Evolutionary conservation across 2,329 filamentous ascomycete genomes (phyloP), one percentile per base, ranked within the genome.

Genomic region (Ceratocystis cubensis): DNA sequence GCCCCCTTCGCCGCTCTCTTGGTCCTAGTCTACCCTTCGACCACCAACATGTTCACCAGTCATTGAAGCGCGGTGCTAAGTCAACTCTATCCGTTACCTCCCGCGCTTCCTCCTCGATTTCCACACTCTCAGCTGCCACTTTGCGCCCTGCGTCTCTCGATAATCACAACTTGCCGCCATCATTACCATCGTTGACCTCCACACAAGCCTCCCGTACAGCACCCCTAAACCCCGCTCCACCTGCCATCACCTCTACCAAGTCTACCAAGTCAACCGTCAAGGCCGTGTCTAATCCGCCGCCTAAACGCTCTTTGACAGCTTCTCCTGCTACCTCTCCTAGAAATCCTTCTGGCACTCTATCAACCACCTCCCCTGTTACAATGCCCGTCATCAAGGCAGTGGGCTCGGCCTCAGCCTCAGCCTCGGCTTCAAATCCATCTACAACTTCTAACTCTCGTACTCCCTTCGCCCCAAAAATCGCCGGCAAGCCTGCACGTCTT

Each of bases 401-500:
- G 33, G 66, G 65, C 61, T 57, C 65, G 25, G 46, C 66, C 50
- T 44, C 66, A 28, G 45, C 44, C 41, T 20, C 28, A 28, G 45
- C 44, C 41, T 20, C 28, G 17, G 41, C 63, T 45, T 63, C 63
- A 30, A 30, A 20, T 7, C 53, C 53, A 13, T 57, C 53, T 28
- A 33, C 22, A 17, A 17, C 25, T 28, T 15, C 53, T n/a, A 25
- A 28, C 53, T 17, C 44, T 25, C 64, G 79, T 68, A 71, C 77
- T 41, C 81, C 82, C 65, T 71, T 83, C 71, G 83, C 80, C 1
- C 80, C 82, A 70, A 84, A 85, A 76, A 79, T 84, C 64, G 80
- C 82, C 30, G 72, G 76, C 41, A 73, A 76, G 66, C 78, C 78
- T 66, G 71, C 73, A 7, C 75, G 69, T 41, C 5, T 57, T 2